Conservation (phyloP, 2,329 filamentous ascomycete species). For the Pseudocercospora fijiensis region DNA sequence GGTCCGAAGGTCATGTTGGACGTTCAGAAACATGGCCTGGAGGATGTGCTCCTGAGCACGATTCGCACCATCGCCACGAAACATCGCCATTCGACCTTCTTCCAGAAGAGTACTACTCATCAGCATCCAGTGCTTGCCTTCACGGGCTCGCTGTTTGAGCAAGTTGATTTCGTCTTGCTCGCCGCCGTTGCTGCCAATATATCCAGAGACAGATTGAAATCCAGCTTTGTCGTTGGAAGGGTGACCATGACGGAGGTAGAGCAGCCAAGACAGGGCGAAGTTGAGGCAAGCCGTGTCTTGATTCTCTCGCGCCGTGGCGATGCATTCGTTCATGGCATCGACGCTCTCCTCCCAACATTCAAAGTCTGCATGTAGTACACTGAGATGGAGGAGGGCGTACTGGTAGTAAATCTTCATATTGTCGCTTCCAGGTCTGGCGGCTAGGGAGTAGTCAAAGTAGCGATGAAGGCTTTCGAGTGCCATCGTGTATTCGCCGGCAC, state of each 20-base stretch:
- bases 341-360: conserved; percentile 86
- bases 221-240: conserved; percentile 46
- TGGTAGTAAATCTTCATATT: conserved; percentile 69
- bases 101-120: conserved; percentile 80
- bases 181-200: conserved; percentile 28
- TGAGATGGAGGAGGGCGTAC: conserved; percentile 89
- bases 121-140: conserved; percentile 80
- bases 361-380: conserved; percentile 92
- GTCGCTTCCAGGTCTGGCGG: conserved; percentile 24
- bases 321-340: conserved; percentile 91
- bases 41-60: conserved; percentile 72
- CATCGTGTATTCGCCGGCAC: conserved; percentile 82
- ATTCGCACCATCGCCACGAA: conserved; percentile 45
- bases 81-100: conserved; percentile 77
- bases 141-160: conserved; percentile 80
- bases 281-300: conserved; percentile 90
- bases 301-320: conserved; percentile 88
- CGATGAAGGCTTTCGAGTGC: conserved; percentile 89
- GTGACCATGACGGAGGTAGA: conserved; percentile 89
- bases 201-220: conserved; percentile 28
- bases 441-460: conserved; percentile 86
- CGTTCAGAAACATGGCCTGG: conserved; percentile 77
- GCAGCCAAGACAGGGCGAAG: conserved; percentile 93
- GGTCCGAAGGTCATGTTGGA: conserved; percentile 70
- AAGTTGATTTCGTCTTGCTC: conserved; percentile 81